These are phyloP conservation scores for Phytopythium delawarense DNA, from an alignment of 352 stramenopile species.

Conservation along the genomic window DNA sequence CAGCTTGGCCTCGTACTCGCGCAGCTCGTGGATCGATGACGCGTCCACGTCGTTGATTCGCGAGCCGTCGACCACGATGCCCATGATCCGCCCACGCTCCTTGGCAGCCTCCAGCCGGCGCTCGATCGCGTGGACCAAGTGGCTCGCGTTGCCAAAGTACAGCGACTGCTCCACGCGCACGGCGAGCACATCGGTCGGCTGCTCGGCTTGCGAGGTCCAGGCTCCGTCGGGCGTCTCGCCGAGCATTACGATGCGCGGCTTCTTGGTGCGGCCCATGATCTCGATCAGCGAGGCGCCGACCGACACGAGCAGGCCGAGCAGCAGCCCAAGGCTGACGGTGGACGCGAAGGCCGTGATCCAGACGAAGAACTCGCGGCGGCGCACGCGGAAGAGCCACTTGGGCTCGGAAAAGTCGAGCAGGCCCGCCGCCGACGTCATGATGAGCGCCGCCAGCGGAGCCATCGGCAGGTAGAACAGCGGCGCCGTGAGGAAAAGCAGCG, in stretches of 20 bases:
- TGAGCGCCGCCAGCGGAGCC: conserved; percentile 81
- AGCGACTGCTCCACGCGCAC: conserved; percentile 62
- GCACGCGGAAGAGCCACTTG: conserved; percentile 71
- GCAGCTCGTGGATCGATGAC: conserved; percentile 17
- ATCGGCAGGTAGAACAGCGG: conserved; percentile 89
- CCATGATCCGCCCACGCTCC: conserved; percentile 49
- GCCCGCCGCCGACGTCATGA: conserved; percentile 85
- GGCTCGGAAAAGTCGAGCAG: conserved; percentile 88
- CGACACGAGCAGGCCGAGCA: conserved; percentile 45
- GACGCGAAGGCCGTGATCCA: conserved; percentile 47
- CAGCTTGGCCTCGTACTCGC: conserved; percentile 21
- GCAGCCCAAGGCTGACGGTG: conserved; percentile 43
- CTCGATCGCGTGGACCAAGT: conserved; percentile 56
- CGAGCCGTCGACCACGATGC: conserved; percentile 54
- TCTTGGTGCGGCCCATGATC: conserved; percentile 65
- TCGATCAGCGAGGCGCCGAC: conserved; percentile 54
- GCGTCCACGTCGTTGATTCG: conserved; percentile 40
- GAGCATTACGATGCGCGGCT: conserved; percentile 38
- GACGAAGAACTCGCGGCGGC: conserved; percentile 58
- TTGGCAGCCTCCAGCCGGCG: conserved; percentile 30
- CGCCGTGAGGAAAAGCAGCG: conserved; percentile 84
- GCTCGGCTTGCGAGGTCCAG: conserved; percentile 15
- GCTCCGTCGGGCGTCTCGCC: conserved; percentile 32
- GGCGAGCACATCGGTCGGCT: conserved; percentile 41
- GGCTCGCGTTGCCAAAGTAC: conserved; percentile 71